phyloP scores from a whole-genome alignment of 2,329 filamentous ascomycete genomes.

The Botrytis porri region DNA sequence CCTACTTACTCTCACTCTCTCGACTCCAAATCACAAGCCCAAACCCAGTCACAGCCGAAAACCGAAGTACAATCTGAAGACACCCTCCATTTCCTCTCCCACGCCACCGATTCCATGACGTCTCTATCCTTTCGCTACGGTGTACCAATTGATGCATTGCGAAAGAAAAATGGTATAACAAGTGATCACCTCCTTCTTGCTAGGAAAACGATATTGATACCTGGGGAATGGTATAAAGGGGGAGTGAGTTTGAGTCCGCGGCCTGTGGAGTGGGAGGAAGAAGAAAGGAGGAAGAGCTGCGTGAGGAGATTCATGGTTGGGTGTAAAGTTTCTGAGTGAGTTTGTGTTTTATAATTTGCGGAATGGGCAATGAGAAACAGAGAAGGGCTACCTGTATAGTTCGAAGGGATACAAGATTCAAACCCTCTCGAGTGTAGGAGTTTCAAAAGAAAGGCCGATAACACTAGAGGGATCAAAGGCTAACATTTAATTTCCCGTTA shows the following conservation, averaged over 20 bases:
- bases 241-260: conserved; percentile 66
- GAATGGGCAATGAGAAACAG: not conserved
- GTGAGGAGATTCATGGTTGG: conserved; percentile 75
- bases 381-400: not conserved
- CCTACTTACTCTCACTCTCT: conserved; percentile 36
- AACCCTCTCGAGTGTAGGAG: not conserved
- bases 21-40: conserved; percentile 38
- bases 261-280: conserved; percentile 71
- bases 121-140: conserved; percentile 70
- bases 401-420: not conserved
- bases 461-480: conserved; percentile 8
- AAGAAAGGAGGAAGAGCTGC: conserved; percentile 66
- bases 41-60: conserved; percentile 20
- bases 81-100: conserved; percentile 71
- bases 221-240: conserved; percentile 65
- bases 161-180: conserved; percentile 66
- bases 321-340: conserved; percentile 73
- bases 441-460: not conserved
- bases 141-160: conserved; percentile 61
- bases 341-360: conserved; percentile 24
- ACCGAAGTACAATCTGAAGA: conserved; percentile 48
- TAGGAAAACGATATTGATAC: conserved; percentile 68
- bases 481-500: conserved; percentile 41
- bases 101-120: conserved; percentile 62
- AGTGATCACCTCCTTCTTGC: conserved; percentile 69